These are phyloP conservation scores for Trichoderma guizhouense DNA, from an alignment of 2,329 filamentous ascomycete species.

Conservation along the genomic window DNA sequence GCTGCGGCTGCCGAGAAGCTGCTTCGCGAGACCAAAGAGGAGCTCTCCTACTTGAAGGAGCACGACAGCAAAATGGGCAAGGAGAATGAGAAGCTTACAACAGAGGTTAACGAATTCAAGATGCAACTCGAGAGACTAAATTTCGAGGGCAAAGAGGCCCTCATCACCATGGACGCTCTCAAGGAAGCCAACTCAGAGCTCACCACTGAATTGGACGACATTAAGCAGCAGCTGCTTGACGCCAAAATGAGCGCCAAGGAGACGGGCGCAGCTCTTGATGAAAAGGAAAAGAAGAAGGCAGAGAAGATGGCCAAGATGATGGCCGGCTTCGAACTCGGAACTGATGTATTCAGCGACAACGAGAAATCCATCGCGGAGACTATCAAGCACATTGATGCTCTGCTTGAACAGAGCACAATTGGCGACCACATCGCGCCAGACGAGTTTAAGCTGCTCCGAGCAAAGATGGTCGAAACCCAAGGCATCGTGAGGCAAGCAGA, in stretches of 20 bases:
- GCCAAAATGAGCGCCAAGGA: constrained; percentile 97
- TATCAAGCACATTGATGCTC: constrained; percentile 75
- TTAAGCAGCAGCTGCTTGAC: constrained; percentile 93
- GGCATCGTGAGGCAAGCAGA: constrained; percentile 91
- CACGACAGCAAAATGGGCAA: constrained; percentile 78
- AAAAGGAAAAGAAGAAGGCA: constrained; percentile 98
- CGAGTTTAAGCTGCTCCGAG: constrained; percentile 71
- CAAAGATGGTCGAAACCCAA: constrained; percentile 82
- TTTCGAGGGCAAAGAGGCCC: constrained; percentile 94
- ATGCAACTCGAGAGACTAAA: constrained; percentile 95
- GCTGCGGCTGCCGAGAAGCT: constrained; percentile 76
- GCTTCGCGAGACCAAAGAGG: constrained; percentile 79
- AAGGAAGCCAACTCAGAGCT: constrained; percentile 95
- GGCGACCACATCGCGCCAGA: constrained; percentile 81
- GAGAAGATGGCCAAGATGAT: constrained; percentile 99
- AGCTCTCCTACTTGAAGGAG: constrained; percentile 80
- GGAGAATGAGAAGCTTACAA: constrained; percentile 82
- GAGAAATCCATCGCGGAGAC: constrained; percentile 80
- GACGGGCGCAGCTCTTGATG: constrained; percentile 81
- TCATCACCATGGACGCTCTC: constrained; percentile 95
- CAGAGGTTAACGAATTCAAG: constrained; percentile 86
- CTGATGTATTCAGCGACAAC: constrained; percentile 90
- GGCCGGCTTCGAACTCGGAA: constrained; percentile 93
- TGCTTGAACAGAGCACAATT: constrained; percentile 71
- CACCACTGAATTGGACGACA: constrained; percentile 84